A percentile compares a stretch with the other conserved stretches of the same genome.
These are phyloP conservation scores for Yamadazyma olivae DNA, from an alignment of 805 yeast species.

Conservation along the genomic window DNA sequence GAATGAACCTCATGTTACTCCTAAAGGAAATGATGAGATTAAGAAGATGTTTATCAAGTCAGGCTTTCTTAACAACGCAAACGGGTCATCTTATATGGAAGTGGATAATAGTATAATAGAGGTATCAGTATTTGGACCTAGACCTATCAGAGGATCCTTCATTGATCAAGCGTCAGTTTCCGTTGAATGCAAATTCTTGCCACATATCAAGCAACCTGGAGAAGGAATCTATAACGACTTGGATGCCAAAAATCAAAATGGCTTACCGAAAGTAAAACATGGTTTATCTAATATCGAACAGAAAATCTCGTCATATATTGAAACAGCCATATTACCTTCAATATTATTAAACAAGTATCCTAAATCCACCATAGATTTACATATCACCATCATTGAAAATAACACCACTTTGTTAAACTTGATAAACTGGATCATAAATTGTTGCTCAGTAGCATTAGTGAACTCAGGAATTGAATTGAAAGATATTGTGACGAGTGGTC, in stretches of 20 bases:
- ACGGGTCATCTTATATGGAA: conserved; percentile 83
- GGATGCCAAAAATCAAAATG: conserved; percentile 8
- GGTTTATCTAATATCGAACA: conserved; percentile 41
- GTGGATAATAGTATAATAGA: conserved; percentile 57
- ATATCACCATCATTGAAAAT: conserved; percentile 54
- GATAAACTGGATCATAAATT: conserved; percentile 54
- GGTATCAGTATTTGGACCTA: conserved; percentile 82
- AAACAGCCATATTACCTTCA: conserved; percentile 49
- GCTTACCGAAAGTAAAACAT: conserved; percentile 16
- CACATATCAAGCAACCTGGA: conserved; percentile 43
- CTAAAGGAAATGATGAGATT: conserved; percentile 16
- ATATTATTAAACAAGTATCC: conserved; percentile 74
- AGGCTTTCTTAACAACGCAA: conserved; percentile 65
- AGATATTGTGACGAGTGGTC: conserved; percentile 73
- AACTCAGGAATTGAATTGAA: conserved; percentile 81
- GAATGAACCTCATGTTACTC: not conserved
- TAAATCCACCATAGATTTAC: conserved; percentile 81
- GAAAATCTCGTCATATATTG: conserved; percentile 49
- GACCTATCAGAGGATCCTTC: conserved; percentile 77
- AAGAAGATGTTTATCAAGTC: conserved; percentile 55
- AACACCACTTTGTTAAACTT: conserved; percentile 29
- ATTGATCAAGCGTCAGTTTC: conserved; percentile 62
- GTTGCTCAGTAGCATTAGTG: conserved; percentile 69
- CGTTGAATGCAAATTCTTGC: conserved; percentile 56
- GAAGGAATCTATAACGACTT: conserved; percentile 23